Base-by-base conservation (phyloP, 2,329 filamentous ascomycete genomes). In the Fusarium subtropicale region DNA sequence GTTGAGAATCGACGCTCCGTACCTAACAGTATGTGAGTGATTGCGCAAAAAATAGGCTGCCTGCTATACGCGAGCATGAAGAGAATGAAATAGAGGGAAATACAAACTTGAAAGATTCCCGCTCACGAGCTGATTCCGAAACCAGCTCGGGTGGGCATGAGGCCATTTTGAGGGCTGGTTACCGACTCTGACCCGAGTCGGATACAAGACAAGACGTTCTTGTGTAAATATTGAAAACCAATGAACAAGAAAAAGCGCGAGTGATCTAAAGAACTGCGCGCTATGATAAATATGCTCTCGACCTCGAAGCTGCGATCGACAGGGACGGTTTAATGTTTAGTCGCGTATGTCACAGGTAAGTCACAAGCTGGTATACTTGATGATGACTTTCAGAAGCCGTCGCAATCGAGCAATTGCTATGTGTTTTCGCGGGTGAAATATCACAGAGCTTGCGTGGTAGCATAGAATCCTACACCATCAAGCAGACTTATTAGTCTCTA, bases 41-140 rank as follows among this genome's bases (percentile, higher is more conserved):
- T 26, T 16, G 50, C 22, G 11, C 7, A n/a, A 31, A 2, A 15
- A 2, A 10, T 7, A 5, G 13, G 16, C 7, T 28, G 11, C 10
- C 11, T 11, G 8, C 12, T 26, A 16, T 5, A 48, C 34, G 10
- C 15, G 3, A 28, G n/a, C 15, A 50, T 28, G 22, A 18, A 41
- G 30, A 13, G 15, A 12, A 6, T 28, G 24, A 20, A 22, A 50
- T 15, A 28, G 31, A 8, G 26, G 31, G 24, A 20, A 22, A 11
- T 30, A 69, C 65, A n/a, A 42, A 69, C 66, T 69, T 68, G 48
- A 68, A 60, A 4, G 65, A 55, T 64, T 68, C 65, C 33, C 64
- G 47, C 36, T 68, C 65, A 18, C 65, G 64, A 41, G 59, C 44
- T 52, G 65, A 41, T 57, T 68, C 64, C 16, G 58, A 68, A 9